phyloP scores from a whole-genome alignment of 345 rosid species.

The Diplotaxis tenuifolia region DNA sequence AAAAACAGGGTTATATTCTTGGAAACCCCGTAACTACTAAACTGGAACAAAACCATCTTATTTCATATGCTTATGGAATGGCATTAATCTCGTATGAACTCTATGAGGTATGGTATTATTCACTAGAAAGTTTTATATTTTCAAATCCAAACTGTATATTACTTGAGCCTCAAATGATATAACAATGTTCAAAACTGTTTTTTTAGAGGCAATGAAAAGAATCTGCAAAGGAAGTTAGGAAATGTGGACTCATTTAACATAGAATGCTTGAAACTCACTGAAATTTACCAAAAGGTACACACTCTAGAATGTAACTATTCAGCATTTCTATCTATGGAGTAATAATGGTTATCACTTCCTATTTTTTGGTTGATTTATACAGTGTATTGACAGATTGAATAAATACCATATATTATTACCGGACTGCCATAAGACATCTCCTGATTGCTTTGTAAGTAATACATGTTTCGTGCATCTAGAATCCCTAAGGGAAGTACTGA shows the following conservation, averaged over 20 bases:
- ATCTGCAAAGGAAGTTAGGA: slow-evolving; percentile 1
- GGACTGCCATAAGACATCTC: slow-evolving; percentile 13
- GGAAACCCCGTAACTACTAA: slow-evolving; percentile 44
- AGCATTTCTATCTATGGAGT: not conserved
- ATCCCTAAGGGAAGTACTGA: not conserved
- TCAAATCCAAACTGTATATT: not conserved
- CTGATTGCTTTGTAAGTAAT: slow-evolving; percentile 22
- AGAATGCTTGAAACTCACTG: slow-evolving; percentile 16
- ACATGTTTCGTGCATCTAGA: not conserved
- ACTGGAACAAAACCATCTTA: slow-evolving; percentile 34
- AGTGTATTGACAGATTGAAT: slow-evolving; percentile 2
- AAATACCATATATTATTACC: slow-evolving; percentile 3
- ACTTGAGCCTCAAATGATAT: not conserved
- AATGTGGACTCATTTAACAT: not conserved
- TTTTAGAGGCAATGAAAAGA: slow-evolving; percentile 12
- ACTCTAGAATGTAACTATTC: not conserved
- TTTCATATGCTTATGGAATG: slow-evolving; percentile 46
- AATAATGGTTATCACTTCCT: not conserved
- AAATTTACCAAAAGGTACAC: slow-evolving; percentile 3
- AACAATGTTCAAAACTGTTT: not conserved
- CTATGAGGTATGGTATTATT: slow-evolving; percentile 38
- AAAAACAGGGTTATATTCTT: slow-evolving; percentile 47
- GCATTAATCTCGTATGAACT: slow-evolving; percentile 52
- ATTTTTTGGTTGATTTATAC: not conserved
- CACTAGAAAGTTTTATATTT: not conserved